Conservation (phyloP, 805 yeast genomes). For the Priceomyces fermenticarens region DNA sequence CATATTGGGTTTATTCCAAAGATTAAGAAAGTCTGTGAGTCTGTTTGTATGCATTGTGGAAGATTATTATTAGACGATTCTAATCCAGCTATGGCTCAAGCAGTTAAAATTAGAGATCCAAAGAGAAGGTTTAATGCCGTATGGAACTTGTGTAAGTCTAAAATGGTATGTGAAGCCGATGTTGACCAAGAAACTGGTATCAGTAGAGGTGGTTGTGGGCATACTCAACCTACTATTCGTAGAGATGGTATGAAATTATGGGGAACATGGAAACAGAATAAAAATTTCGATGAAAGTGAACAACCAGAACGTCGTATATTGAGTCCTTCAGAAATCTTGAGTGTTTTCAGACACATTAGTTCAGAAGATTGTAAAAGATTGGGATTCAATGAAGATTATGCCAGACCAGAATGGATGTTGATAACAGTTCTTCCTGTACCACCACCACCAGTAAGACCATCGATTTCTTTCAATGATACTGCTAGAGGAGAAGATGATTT, state of each 20-base stretch:
- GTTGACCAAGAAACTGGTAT: slow-evolving; percentile 36
- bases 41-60: slow-evolving; percentile 99
- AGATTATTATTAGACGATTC: slow-evolving; percentile 84
- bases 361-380: slow-evolving; percentile 75
- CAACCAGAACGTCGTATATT: slow-evolving; percentile 90
- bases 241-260: slow-evolving; percentile 92
- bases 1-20: slow-evolving; percentile 96
- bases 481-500: slow-evolving; percentile 99
- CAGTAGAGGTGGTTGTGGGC: slow-evolving; percentile 97
- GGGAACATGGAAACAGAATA: slow-evolving; percentile 97
- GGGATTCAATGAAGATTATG: slow-evolving; percentile 93
- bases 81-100: slow-evolving; percentile 79
- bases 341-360: slow-evolving; percentile 87
- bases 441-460: slow-evolving; percentile 99
- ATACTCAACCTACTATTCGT: slow-evolving; percentile 91
- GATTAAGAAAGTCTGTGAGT: slow-evolving; percentile 92
- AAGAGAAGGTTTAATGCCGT: slow-evolving; percentile 96
- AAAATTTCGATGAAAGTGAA: slow-evolving; percentile 74
- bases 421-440: slow-evolving; percentile 98
- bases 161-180: slow-evolving; percentile 95
- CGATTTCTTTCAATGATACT: slow-evolving; percentile 95
- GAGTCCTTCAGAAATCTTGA: slow-evolving; percentile 84
- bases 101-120: slow-evolving; percentile 85
- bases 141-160: slow-evolving; percentile 88
- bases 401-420: slow-evolving; percentile 98